A percentile compares a stretch with the other conserved stretches of the same genome.
Conservation (phyloP, 2,329 filamentous ascomycete species). For the Penicillium sp. region DNA sequence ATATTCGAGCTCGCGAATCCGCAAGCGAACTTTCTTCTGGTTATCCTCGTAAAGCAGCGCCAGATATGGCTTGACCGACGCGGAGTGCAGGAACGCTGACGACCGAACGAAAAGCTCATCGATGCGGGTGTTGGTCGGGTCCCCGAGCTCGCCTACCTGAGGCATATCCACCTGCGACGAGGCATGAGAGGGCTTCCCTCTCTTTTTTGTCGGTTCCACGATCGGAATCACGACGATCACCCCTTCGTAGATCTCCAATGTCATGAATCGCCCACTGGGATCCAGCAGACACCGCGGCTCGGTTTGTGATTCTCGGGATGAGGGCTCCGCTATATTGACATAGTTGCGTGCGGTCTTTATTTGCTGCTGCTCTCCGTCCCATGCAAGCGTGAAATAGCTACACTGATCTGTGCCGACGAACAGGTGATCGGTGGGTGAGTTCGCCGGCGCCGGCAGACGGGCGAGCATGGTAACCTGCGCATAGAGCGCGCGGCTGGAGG, state of each 20-base stretch:
- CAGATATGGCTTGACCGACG: slow-evolving; percentile 60
- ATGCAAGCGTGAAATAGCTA: slow-evolving; percentile 87
- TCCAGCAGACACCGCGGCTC: slow-evolving; percentile 84
- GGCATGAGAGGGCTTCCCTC: slow-evolving; percentile 30
- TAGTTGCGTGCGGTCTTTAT: slow-evolving; percentile 63
- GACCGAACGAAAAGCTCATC: slow-evolving; percentile 70
- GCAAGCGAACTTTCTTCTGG: slow-evolving; percentile 59
- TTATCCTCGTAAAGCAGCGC: slow-evolving; percentile 70
- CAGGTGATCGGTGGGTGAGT: slow-evolving; percentile 77
- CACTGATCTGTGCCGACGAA: slow-evolving; percentile 91
- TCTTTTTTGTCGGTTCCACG: slow-evolving; percentile 56
- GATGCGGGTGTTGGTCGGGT: slow-evolving; percentile 65
- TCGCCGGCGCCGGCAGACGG: slow-evolving; percentile 59
- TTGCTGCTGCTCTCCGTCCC: slow-evolving; percentile 66
- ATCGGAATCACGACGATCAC: slow-evolving; percentile 68
- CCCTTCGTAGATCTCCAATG: slow-evolving; percentile 70
- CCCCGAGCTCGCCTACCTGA: slow-evolving; percentile 61
- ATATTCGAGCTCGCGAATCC: slow-evolving; percentile 60
- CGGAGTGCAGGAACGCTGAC: slow-evolving; percentile 66
- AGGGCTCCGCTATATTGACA: slow-evolving; percentile 64
- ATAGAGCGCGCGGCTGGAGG: slow-evolving; percentile 74
- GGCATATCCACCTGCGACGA: slow-evolving; percentile 30
- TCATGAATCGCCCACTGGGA: slow-evolving; percentile 71
- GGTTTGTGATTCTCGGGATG: slow-evolving; percentile 74
- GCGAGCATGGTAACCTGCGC: slow-evolving; percentile 85